Conservation (phyloP, 2,329 filamentous ascomycete genomes). For the Alternaria rosae region DNA sequence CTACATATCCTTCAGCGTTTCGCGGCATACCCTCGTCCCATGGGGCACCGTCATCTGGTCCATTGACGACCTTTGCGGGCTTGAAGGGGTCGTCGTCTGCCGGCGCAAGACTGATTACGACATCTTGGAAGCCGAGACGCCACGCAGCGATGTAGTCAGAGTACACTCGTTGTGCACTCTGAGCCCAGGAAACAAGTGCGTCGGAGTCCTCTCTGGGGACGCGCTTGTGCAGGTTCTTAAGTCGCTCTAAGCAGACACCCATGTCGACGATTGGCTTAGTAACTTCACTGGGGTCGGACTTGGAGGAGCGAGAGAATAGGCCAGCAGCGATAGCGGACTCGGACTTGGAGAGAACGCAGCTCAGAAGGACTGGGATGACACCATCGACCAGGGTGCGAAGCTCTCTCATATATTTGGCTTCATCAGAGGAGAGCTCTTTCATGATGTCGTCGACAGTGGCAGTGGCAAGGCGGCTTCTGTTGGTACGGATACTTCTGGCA, state of each 20-base stretch:
- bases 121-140: slow-evolving; percentile 92
- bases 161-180: slow-evolving; percentile 79
- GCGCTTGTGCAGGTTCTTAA: slow-evolving; percentile 80
- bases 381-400: slow-evolving; percentile 92
- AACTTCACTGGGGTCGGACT: slow-evolving; percentile 66
- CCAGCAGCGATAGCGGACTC: slow-evolving; percentile 69
- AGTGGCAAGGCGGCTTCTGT: slow-evolving; percentile 69
- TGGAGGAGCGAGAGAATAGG: slow-evolving; percentile 68
- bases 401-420: slow-evolving; percentile 87
- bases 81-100: slow-evolving; percentile 68
- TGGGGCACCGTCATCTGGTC: slow-evolving; percentile 58
- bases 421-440: slow-evolving; percentile 80
- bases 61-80: slow-evolving; percentile 44
- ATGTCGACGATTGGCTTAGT: slow-evolving; percentile 92
- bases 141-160: slow-evolving; percentile 85
- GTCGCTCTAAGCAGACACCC: slow-evolving; percentile 86
- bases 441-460: slow-evolving; percentile 79
- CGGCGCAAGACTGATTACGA: slow-evolving; percentile 90
- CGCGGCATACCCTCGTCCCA: slow-evolving; percentile 64
- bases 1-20: slow-evolving; percentile 67
- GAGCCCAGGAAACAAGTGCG: slow-evolving; percentile 80
- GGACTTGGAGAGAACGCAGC: slow-evolving; percentile 78
- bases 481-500: slow-evolving; percentile 78
- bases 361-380: slow-evolving; percentile 90
- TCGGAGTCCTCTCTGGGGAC: slow-evolving; percentile 78